Evolutionary conservation across 805 yeast genomes (phyloP).

Genomic region (Saturnispora mendoncae): DNA sequence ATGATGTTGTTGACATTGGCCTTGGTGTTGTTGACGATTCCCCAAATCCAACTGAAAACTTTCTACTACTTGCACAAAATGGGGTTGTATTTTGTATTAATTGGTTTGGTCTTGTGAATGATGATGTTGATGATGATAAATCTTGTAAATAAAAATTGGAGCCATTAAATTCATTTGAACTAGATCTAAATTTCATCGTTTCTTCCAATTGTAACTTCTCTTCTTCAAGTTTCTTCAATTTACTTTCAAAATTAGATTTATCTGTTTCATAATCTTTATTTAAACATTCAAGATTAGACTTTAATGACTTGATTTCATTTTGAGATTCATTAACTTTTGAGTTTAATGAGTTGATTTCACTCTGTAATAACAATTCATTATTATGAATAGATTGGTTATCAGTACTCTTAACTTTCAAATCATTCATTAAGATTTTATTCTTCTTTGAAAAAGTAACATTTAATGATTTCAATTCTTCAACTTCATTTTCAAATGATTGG

Average conservation of each 20-base stretch:
- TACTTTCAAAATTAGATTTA: slow-evolving; percentile 19
- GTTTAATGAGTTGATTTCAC: slow-evolving; percentile 18
- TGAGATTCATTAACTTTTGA: slow-evolving; percentile 16
- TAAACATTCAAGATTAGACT: slow-evolving; percentile 4
- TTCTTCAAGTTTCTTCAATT: slow-evolving; percentile 23
- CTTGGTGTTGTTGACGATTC: slow-evolving; percentile 43
- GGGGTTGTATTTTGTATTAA: slow-evolving; percentile 12
- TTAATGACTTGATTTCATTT: slow-evolving; percentile 24
- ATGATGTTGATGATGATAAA: slow-evolving; percentile 21
- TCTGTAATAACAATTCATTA: slow-evolving; percentile 17
- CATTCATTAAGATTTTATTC: slow-evolving; percentile 28
- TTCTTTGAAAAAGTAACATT: slow-evolving; percentile 24
- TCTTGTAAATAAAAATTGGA: slow-evolving; percentile 26
- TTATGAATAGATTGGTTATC: slow-evolving; percentile 24
- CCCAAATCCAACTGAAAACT: slow-evolving; percentile 31
- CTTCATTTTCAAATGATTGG: slow-evolving; percentile 35
- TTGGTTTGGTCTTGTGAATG: slow-evolving; percentile 12
- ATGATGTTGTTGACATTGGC: slow-evolving; percentile 11
- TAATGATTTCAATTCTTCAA: slow-evolving; percentile 30
- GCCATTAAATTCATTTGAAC: background rate
- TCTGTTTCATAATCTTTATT: slow-evolving; percentile 26
- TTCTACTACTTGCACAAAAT: slow-evolving; percentile 23
- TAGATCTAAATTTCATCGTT: background rate
- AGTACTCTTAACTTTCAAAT: slow-evolving; percentile 27
- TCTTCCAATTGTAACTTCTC: slow-evolving; percentile 20